Conservation (phyloP, 108 stramenopile genomes). For the Cyclotella kingstonii region DNA sequence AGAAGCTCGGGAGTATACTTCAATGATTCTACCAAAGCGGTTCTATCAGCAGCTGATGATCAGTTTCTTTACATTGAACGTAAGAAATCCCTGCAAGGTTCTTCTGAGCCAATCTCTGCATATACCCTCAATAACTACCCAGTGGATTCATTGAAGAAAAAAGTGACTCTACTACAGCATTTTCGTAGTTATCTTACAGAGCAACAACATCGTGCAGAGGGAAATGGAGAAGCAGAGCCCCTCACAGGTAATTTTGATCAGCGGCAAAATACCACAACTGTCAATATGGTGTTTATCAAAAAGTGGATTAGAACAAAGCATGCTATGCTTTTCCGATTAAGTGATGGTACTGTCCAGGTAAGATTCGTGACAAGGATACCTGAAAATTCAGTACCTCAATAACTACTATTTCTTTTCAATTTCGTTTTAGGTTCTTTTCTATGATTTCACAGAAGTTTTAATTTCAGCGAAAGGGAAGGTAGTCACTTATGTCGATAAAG, state of each 20-base stretch:
- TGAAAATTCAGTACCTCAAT: background rate
- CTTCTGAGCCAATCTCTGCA: constrained; percentile 39
- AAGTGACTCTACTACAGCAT: constrained; percentile 94
- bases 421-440: constrained; percentile 56
- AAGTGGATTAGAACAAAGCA: constrained; percentile 98
- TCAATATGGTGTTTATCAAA: constrained; percentile 82
- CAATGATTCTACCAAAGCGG: constrained; percentile 96
- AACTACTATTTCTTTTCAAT: background rate
- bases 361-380: background rate
- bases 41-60: constrained; percentile 79
- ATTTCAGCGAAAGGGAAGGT: constrained; percentile 81
- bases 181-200: constrained; percentile 96
- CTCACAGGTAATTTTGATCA: constrained; percentile 16
- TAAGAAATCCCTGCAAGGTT: constrained; percentile 33
- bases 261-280: background rate
- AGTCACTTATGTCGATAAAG: constrained; percentile 91
- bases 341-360: constrained; percentile 95
- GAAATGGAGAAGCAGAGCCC: constrained; percentile 28
- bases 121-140: constrained; percentile 84
- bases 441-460: constrained; percentile 90
- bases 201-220: constrained; percentile 74
- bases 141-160: constrained; percentile 81
- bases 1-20: constrained; percentile 97
- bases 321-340: constrained; percentile 95
- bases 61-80: constrained; percentile 92